Base-by-base conservation (phyloP, 352 stramenopile species). In the Phytophthora sojae region DNA sequence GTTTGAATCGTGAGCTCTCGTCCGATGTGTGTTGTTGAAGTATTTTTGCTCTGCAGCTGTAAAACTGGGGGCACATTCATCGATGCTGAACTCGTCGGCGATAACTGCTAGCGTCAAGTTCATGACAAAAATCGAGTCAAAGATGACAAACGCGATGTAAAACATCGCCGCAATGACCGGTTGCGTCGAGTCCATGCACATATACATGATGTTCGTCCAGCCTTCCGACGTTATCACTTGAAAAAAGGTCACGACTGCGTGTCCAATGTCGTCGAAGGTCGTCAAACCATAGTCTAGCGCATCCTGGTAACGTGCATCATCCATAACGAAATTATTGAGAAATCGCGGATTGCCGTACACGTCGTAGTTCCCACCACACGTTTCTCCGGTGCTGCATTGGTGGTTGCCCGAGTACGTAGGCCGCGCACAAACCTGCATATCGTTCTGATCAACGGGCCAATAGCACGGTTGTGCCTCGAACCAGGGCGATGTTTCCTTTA, bases 141-240 rank as follows among this genome's bases (percentile, higher is more conserved):
- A 95, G 21, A 98, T 83, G 19, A 98, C 82, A 8, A 98, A 75
- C 0, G 80, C 60, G 21, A 96, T 73, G 62, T 97, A 98, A 67
- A 96, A 98, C 1, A 97, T 45, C 4, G 77, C 75, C 6, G 65
- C 89, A 6, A 96, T 57, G 21, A 87, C 14, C 51, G 93, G 69
- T 50, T 81, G 64, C 17, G 80, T 81, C 12, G 80, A 73, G 42
- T 88, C 69, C 78, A 89, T 80, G 26, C 91, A 80, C 77, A 93
- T 89, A 71, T 98, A 96, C 88, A 98, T 98, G 64, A 98, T 91
- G 17, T 79, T 75, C 0, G 85, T 96, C 96, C 96, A 99, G 1
- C 96, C 96, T 80, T 98, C 96, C 21, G 96, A 73, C 6, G 95
- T 99, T 23, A 99, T 91, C 0, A 88, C 71, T 73, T 98, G 93